These are phyloP conservation scores for Erodium maritimum DNA, from an alignment of 345 rosid species.

Conservation along the genomic window DNA sequence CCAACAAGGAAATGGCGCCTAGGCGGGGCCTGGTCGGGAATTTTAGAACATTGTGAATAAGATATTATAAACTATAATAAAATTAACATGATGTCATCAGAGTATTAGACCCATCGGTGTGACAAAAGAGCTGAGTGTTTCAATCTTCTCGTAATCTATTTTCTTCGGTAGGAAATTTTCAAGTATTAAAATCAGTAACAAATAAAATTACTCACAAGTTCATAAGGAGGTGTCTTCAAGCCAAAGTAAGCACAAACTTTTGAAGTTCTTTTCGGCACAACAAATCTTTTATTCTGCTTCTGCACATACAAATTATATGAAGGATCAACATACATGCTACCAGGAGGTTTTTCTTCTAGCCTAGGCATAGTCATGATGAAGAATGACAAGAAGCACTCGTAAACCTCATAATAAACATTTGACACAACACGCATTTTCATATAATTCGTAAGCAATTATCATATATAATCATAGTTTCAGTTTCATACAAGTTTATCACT, in stretches of 20 bases:
- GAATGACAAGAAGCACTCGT: neutral
- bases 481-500: too few relatives aligned
- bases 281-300: slow-evolving; percentile 24
- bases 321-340: neutral
- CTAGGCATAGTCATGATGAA: neutral
- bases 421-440: too few relatives aligned
- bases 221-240: slow-evolving; percentile 76
- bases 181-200: neutral
- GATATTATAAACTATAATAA: too few relatives aligned
- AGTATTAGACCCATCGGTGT: too few relatives aligned
- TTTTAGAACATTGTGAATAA: too few relatives aligned
- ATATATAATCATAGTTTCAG: neutral
- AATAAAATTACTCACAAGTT: slow-evolving; percentile 43
- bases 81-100: too few relatives aligned
- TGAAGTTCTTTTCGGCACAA: slow-evolving; percentile 25
- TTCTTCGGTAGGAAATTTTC: neutral
- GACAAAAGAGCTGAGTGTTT: neutral
- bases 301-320: neutral
- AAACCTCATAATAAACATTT: too few relatives aligned
- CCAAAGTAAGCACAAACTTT: slow-evolving; percentile 57
- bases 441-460: neutral
- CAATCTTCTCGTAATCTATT: neutral
- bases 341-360: neutral
- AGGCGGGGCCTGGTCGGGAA: too few relatives aligned
- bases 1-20: too few relatives aligned